A percentile compares a stretch with the other conserved stretches of the same genome.
Evolutionary conservation across 768 basidiomycete genomes (phyloP).

Genomic region (Tricholoma hemisulphureum): DNA sequence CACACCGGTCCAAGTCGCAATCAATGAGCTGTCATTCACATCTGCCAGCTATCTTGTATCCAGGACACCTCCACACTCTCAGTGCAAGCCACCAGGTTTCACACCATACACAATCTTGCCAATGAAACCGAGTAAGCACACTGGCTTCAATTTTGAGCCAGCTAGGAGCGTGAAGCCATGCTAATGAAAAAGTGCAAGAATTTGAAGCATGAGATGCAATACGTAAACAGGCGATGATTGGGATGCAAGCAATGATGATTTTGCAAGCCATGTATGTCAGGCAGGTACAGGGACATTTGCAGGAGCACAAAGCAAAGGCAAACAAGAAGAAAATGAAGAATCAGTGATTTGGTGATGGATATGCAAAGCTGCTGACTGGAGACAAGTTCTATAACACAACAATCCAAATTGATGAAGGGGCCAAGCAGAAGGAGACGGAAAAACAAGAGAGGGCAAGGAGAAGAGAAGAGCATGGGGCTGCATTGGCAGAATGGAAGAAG

Average conservation of each 20-base stretch:
- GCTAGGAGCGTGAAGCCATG: background rate
- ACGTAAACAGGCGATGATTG: background rate
- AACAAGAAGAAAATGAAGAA: slow-evolving; percentile 13
- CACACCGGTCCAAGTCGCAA: background rate
- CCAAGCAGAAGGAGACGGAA: slow-evolving; percentile 5
- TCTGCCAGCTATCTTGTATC: slow-evolving; percentile 1
- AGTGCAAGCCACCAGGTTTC: background rate
- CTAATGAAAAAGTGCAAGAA: background rate
- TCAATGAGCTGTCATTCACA: background rate
- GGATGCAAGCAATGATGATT: background rate
- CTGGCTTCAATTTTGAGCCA: no score
- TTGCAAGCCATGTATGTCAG: slow-evolving; percentile 10
- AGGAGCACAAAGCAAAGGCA: slow-evolving; percentile 20
- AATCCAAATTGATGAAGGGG: slow-evolving; percentile 5
- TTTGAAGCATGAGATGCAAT: background rate
- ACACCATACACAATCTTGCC: background rate
- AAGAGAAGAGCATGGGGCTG: slow-evolving; percentile 6
- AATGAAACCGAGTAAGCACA: no score
- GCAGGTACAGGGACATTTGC: slow-evolving; percentile 17
- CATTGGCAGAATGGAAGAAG: slow-evolving; percentile 17
- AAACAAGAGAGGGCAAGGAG: slow-evolving; percentile 11
- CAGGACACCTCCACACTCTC: background rate
- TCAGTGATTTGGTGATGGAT: slow-evolving; percentile 22
- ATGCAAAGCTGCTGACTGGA: slow-evolving; percentile 20
- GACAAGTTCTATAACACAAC: slow-evolving; percentile 20